Base-by-base conservation (phyloP, 495 filamentous ascomycete genomes). In the Melanomma pulvis-pyrius region DNA sequence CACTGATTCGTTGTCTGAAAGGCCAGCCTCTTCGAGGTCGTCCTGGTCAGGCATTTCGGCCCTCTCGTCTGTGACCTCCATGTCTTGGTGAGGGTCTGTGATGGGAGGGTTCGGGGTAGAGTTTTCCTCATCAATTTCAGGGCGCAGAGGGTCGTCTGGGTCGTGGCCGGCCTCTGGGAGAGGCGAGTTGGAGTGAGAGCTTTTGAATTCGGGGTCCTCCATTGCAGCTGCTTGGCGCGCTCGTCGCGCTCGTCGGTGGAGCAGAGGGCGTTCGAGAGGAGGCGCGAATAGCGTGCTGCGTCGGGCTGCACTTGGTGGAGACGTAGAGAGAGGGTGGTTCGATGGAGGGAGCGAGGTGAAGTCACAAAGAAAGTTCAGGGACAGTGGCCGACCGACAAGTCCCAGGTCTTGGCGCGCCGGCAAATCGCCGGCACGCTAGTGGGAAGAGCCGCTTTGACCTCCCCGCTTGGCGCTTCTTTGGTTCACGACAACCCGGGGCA, bases 1-100 rank as follows among this genome's bases (percentile, higher is more conserved):
- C 24, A 65, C 76, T 32, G 71, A 74, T 53, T 75, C 75, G 25
- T 74, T 63, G 41, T 74, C 71, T 24, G 67, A 69, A 17, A 96
- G 85, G 57, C 90, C 85, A n/a, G 90, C 92, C 32, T 63, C 71
- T 29, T 72, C 68, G 13, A 59, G 12, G 24, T 68, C 63, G 47
- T 93, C 91, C 65, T 89, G 85, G 69, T 93, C 92, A 0, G 88
- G 90, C n/a, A 82, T 70, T 52, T 77, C 80, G 22, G 75, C 81
- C n/a, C 78, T 21, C 30, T 67, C 59, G 73, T 76, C 52, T 73
- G 73, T 73, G 26, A 63, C 71, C 28, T 79, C 74, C 62, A 74
- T 74, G 64, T 83, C 78, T 51, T 76, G 72, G 25, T 61, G 69
- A 13, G 80, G 75, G 22, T 76, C 73, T 13, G 58, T 74, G 26